Conservation (phyloP, 2,329 filamentous ascomycete species). For the Venturia nashicola region DNA sequence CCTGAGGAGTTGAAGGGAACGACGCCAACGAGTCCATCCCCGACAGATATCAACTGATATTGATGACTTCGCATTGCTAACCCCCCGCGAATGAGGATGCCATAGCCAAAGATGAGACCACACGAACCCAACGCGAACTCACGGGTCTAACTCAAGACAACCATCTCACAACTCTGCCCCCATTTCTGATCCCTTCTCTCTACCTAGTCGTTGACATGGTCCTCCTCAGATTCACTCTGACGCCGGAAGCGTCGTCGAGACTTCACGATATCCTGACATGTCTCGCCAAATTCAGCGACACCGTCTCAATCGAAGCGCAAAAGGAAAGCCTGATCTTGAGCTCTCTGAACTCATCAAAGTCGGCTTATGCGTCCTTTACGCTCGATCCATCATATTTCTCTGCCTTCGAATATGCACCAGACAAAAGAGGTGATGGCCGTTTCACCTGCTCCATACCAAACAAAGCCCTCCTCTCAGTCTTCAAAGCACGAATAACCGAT, state of each 20-base stretch:
- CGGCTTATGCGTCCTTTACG: conserved; percentile 62
- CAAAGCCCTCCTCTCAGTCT: conserved; percentile 59
- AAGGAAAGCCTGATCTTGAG: conserved; percentile 59
- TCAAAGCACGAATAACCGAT: conserved; percentile 55
- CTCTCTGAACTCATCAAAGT: conserved; percentile 68
- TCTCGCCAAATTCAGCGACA: conserved; percentile 67
- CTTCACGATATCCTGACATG: conserved; percentile 64
- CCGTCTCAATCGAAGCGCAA: conserved; percentile 61
- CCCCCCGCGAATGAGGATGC: too few species aligned
- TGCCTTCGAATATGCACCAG: conserved; percentile 50
- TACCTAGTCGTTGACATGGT: conserved; percentile 23
- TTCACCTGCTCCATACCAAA: conserved; percentile 70
- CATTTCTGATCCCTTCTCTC: background rate
- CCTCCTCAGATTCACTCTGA: conserved; percentile 57
- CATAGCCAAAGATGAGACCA: background rate
- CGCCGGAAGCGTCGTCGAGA: conserved; percentile 56
- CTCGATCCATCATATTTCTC: conserved; percentile 62
- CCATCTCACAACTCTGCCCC: background rate
- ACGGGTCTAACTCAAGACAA: background rate
- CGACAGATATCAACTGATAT: background rate
- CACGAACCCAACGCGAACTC: background rate
- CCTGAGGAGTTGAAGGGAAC: background rate
- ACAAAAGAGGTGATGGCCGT: conserved; percentile 26
- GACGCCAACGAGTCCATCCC: too few species aligned
- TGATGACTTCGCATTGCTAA: background rate